phyloP scores from a whole-genome alignment of 2,329 filamentous ascomycete species.

The Coniochaeta sp. region DNA sequence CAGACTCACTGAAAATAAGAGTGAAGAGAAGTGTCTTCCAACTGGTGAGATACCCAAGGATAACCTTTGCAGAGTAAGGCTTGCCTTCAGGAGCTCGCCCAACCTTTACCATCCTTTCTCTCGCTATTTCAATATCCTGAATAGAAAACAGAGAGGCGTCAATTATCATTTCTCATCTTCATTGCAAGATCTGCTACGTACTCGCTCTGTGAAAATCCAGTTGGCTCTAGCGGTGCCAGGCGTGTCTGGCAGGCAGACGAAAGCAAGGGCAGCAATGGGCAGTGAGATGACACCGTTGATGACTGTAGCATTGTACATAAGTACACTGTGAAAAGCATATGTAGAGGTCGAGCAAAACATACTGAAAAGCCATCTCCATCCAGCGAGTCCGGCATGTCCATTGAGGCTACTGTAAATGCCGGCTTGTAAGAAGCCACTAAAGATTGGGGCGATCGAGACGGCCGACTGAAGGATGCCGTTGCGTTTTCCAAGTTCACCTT shows the following conservation, averaged over 20 bases:
- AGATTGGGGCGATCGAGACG: neutral
- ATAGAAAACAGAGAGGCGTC: neutral
- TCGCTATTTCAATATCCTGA: neutral
- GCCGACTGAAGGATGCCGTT: neutral
- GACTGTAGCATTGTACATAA: neutral
- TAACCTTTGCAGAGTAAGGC: neutral
- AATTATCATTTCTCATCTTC: neutral
- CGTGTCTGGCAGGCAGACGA: neutral
- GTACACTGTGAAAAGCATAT: neutral
- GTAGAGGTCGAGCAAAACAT: neutral
- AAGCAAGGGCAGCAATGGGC: neutral
- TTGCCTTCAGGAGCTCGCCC: neutral
- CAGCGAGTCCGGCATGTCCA: neutral
- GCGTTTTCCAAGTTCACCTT: neutral
- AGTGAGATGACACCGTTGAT: neutral
- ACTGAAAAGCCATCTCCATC: conserved; percentile 1
- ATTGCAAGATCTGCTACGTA: neutral
- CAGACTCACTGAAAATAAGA: neutral
- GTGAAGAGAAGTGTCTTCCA: neutral
- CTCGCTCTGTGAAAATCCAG: neutral
- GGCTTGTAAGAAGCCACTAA: neutral
- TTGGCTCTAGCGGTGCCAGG: neutral
- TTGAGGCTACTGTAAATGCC: neutral
- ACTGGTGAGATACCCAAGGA: neutral
- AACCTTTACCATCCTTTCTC: neutral